Evolutionary conservation across 179 eudicot genomes (phyloP).

Genomic region (Actinidia arguta): DNA sequence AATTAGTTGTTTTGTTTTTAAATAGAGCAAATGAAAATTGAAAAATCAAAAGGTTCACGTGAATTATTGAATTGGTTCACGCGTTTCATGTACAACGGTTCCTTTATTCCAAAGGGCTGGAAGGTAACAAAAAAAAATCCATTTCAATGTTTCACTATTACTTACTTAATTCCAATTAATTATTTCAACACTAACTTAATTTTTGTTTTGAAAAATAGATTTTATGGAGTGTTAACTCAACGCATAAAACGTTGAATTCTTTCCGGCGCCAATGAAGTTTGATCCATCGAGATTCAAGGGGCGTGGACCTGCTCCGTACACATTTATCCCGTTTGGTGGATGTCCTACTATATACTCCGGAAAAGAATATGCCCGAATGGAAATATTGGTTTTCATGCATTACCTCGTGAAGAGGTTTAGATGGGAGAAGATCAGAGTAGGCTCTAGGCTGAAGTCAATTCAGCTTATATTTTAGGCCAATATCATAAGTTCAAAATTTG

Average conservation of each 20-base stretch:
- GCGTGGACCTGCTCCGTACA: constrained; percentile 1
- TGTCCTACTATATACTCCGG: not conserved
- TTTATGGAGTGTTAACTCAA: not conserved
- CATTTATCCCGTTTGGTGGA: not conserved
- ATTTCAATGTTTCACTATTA: no score
- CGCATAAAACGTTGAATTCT: not conserved
- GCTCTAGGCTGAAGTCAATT: no score
- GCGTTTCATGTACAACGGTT: constrained; percentile 10
- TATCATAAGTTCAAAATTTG: no score
- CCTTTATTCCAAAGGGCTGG: constrained; percentile 20
- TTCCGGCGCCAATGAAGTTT: not conserved
- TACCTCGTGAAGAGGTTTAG: constrained; percentile 4
- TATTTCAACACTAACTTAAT: no score
- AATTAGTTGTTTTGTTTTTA: not conserved
- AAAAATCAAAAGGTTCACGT: not conserved
- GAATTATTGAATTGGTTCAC: not conserved
- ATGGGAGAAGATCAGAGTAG: no score
- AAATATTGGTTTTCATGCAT: constrained; percentile 10
- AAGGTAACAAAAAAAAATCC: not conserved
- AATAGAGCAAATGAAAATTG: constrained; percentile 4
- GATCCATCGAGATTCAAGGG: constrained; percentile 4
- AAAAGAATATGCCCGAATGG: not conserved
- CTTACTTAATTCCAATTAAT: no score
- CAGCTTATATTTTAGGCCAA: no score
- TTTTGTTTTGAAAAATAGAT: not conserved